Base-by-base conservation (phyloP, 2,329 filamentous ascomycete species). In the Fusarium transvaalense region DNA sequence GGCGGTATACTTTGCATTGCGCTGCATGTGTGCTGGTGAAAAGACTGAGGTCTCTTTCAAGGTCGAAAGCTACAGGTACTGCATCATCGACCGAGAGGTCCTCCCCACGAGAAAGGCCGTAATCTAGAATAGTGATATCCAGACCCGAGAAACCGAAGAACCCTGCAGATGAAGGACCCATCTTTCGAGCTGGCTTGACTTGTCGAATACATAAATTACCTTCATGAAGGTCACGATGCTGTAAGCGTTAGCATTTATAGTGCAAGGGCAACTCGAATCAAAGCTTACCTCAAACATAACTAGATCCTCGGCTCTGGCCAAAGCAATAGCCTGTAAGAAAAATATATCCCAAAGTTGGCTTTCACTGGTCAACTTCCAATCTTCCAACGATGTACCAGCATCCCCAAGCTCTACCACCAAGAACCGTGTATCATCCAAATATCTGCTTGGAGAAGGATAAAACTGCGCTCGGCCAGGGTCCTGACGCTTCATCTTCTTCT, bases 151-250 rank as follows among this genome's bases (percentile, higher is more conserved):
- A 85, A 29, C 88, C 88, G 75, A 88, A 88, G 50, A 81, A 78
- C 4, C 80, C 77, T 0, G 54, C 66, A 5, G 77, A 74, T 15
- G 71, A 71, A 42, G 76, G 66, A 6, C 76, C 75, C 34, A 75
- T 76, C 3, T 77, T 71, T 10, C 72, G 72, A 1, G 81, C 72
- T 4, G 80, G 70, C 4, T 78, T 74, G 1, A 79, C 77, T 53
- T 81, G 82, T 5, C 83, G 82, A 47, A 90, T 82, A 65, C 88
- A 90, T 17, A 91, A 76, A 67, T 91, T 90, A 6, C 88, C 88
- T 66, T 91, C 88, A 69, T 91, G 88, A 6, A 91, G 80, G 70
- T 91, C 88, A 8, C 88, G 86, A 71, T 91, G 88, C 86, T 89
- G 63, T 8, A 31, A 10, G 5, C 10, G 55, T 74, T 56, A 74